Evolutionary conservation across 306 rosid genomes (phyloP), one percentile per base, ranked within the genome.

Genomic region (Vicia villosa): DNA sequence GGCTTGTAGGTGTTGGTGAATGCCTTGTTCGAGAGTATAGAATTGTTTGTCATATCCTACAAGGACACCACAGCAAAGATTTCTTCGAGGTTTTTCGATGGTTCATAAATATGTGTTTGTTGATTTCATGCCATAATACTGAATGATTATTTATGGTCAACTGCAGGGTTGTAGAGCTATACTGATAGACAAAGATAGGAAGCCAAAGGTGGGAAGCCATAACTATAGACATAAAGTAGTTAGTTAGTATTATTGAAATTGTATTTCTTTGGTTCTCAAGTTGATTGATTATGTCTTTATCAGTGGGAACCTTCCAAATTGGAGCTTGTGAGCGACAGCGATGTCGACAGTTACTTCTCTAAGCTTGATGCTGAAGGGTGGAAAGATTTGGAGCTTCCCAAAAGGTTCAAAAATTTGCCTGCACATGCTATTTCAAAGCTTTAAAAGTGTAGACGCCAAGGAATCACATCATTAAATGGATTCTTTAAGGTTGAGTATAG

Each of bases 81-180:
- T 94, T 94, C 76, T 66, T 68, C 9, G 97, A 90, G 98, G 98
- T 92, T 55, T 54, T 59, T 43, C 17, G 17, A 60, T 66, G 36
- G 40, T 59, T 58, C 15, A 1, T n/a, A 2, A 21, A 26, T 45
- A 42, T n/a, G 9, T n/a, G 49, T 63, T 14, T 56, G 24, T 73
- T 64, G 43, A 46, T 71, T 72, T 63, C 41, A 64, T 67, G 15
- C 20, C 12, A 69, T 51, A 69, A 73, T 71, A 4, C 28, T 24
- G 4, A 55, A 47, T 72, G 26, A 15, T 24, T 15, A 5, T 0
- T 28, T 4, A 66, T 73, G 61, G 10, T 66, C 60, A 58, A 28
- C 46, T 84, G 81, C 86, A 94, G 98, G 97, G 98, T 70, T 90
- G 95, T 70, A 85, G 98, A 89, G 97, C 98, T 78, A 70, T 94